These are phyloP conservation scores for Paecilomyces dactylethromorphus DNA, from an alignment of 2,329 filamentous ascomycete species.

Conservation along the genomic window DNA sequence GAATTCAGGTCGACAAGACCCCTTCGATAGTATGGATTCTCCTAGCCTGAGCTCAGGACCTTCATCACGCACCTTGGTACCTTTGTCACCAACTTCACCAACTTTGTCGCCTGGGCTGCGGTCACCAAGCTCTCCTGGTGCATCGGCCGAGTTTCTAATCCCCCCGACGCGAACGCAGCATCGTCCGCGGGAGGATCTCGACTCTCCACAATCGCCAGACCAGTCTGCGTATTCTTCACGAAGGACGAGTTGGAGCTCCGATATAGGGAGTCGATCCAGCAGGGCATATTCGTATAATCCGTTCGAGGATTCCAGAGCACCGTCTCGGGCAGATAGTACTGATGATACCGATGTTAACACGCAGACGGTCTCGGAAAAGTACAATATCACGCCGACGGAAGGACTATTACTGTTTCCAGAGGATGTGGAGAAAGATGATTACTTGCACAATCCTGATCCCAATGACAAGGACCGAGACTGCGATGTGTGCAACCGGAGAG, in stretches of 20 bases:
- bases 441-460: conserved; percentile 63
- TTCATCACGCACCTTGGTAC: conserved; percentile 16
- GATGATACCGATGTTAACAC: conserved; percentile 62
- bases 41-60: conserved; percentile 11
- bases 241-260: conserved; percentile 60
- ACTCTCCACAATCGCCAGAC: conserved; percentile 41
- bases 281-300: conserved; percentile 46
- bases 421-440: conserved; percentile 68
- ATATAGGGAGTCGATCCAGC: conserved; percentile 48
- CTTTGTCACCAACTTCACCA: conserved; percentile 11
- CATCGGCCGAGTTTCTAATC: conserved; percentile 33
- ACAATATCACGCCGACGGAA: conserved; percentile 63
- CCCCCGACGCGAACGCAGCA: conserved; percentile 37
- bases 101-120: conserved; percentile 7
- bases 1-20: conserved; percentile 54
- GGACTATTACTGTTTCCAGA: conserved; percentile 63
- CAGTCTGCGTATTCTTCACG: conserved; percentile 51
- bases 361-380: conserved; percentile 67
- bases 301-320: conserved; percentile 54
- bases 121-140: conserved; percentile 38
- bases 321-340: conserved; percentile 52
- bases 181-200: conserved; percentile 48
- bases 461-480: conserved; percentile 56
- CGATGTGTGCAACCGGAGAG: conserved; percentile 59
- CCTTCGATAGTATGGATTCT: conserved; percentile 34